Evolutionary conservation across 2,329 filamentous ascomycete genomes (phyloP).

Genomic region (Phyllosticta paracitricarpa): DNA sequence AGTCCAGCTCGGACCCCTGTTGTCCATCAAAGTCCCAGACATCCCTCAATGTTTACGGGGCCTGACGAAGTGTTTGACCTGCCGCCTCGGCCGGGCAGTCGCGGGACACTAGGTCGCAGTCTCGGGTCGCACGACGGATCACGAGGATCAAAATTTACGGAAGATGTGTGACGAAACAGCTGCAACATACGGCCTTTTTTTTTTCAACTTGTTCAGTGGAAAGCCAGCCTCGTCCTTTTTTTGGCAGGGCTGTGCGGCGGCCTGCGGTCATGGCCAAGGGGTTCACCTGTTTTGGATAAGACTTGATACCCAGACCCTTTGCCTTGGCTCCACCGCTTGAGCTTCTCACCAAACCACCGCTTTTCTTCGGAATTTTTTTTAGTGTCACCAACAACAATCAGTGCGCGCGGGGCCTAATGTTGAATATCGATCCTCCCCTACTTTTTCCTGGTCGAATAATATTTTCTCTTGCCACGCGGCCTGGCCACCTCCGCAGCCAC

Average conservation of each 20-base stretch:
- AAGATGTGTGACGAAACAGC: conserved; percentile 30
- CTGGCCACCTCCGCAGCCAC: not conserved
- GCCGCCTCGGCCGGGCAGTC: conserved; percentile 21
- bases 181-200: not conserved
- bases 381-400: not conserved
- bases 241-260: not conserved
- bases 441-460: not conserved
- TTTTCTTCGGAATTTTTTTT: not conserved
- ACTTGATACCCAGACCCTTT: not conserved
- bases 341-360: not conserved
- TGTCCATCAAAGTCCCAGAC: conserved; percentile 34
- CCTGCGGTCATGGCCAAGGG: not conserved
- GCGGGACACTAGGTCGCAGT: conserved; percentile 31
- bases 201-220: no score
- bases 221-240: not conserved
- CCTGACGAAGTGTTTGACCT: conserved; percentile 16
- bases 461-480: not conserved
- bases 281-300: not conserved
- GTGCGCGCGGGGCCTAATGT: not conserved
- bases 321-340: not conserved
- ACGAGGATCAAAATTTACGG: conserved; percentile 36
- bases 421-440: not conserved
- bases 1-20: conserved; percentile 56
- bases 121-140: conserved; percentile 37
- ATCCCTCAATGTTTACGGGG: conserved; percentile 10